These are phyloP conservation scores for Ettlia oleoabundans DNA, from an alignment of 139 green algal species.

Conservation along the genomic window DNA sequence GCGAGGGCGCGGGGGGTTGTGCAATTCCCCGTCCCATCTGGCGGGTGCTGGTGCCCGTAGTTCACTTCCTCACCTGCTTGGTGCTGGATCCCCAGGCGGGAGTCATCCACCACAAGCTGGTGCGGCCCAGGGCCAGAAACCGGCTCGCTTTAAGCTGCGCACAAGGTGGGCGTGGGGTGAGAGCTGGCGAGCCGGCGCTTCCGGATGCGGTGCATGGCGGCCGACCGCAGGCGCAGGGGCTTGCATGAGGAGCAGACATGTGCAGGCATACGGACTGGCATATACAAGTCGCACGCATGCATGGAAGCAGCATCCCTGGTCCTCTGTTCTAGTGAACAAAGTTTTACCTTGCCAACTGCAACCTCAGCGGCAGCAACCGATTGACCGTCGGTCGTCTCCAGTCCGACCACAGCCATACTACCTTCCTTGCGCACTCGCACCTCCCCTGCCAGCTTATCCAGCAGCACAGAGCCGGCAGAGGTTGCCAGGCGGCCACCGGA, in stretches of 20 bases:
- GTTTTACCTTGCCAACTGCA: too few relatives aligned
- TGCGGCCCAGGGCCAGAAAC: constrained; percentile 55
- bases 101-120: constrained; percentile 92
- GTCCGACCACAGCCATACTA: background rate
- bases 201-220: background rate
- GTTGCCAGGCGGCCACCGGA: background rate
- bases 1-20: background rate
- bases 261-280: too few relatives aligned
- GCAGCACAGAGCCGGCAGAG: constrained; percentile 45
- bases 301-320: too few relatives aligned
- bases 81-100: constrained; percentile 83
- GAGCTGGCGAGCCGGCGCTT: background rate
- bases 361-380: background rate
- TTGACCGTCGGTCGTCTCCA: background rate
- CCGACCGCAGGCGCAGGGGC: too few relatives aligned
- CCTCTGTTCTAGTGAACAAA: too few relatives aligned
- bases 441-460: constrained; percentile 91
- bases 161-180: background rate
- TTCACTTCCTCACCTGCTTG: constrained; percentile 7
- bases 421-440: constrained; percentile 75
- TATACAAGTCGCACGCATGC: too few relatives aligned
- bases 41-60: too few relatives aligned
- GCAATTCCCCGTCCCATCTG: too few relatives aligned
- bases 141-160: background rate
- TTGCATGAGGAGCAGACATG: too few relatives aligned